Conservation (phyloP, 495 filamentous ascomycete species). For the Apodospora peruviana region DNA sequence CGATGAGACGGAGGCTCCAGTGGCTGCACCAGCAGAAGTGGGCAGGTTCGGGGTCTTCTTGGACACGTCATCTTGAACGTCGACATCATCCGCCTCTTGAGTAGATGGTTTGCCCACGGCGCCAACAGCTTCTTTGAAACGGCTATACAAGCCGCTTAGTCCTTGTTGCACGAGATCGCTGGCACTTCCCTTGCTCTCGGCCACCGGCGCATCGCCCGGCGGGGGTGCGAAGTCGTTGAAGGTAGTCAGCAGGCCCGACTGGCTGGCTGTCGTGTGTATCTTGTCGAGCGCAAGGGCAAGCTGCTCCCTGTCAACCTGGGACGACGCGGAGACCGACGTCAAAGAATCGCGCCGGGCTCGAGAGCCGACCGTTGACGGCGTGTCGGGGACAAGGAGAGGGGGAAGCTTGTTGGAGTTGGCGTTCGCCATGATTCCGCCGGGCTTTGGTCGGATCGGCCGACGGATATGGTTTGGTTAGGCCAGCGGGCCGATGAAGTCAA, state of each 20-base stretch:
- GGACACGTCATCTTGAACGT: constrained; percentile 26
- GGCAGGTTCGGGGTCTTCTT: constrained; percentile 6
- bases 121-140: constrained; percentile 71
- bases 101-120: constrained; percentile 56
- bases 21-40: constrained; percentile 28
- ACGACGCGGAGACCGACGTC: constrained; percentile 52
- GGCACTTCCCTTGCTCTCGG: constrained; percentile 62
- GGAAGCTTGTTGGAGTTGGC: constrained; percentile 14
- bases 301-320: constrained; percentile 60
- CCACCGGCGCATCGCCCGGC: constrained; percentile 44
- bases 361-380: constrained; percentile 13
- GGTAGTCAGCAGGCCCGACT: constrained; percentile 71
- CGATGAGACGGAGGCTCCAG: constrained; percentile 31
- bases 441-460: not conserved
- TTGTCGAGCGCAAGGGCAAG: constrained; percentile 71
- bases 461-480: not conserved
- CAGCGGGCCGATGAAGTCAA: not conserved
- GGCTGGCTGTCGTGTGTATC: constrained; percentile 78
- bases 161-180: constrained; percentile 74
- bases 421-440: constrained; percentile 16
- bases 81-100: constrained; percentile 30
- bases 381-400: constrained; percentile 8
- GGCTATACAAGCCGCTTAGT: constrained; percentile 78
- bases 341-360: constrained; percentile 57
- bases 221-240: constrained; percentile 80